Conservation (phyloP, 306 rosid species). For the Casuarina glauca region DNA sequence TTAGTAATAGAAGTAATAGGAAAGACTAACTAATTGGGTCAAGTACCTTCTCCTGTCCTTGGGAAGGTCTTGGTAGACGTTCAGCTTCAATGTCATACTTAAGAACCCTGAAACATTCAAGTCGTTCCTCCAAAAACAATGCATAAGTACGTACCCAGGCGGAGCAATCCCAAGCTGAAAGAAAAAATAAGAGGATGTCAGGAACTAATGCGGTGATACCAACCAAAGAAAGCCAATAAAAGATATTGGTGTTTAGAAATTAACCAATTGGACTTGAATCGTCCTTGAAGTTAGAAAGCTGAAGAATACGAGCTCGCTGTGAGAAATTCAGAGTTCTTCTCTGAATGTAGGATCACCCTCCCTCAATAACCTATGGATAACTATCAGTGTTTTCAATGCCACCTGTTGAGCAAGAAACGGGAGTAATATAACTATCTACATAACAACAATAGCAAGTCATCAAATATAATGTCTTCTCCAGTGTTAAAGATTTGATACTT, state of each 20-base stretch:
- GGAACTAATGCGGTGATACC: not conserved
- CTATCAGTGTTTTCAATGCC: constrained; percentile 86
- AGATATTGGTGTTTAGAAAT: constrained; percentile 29
- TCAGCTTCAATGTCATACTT: constrained; percentile 98
- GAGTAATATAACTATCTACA: constrained; percentile 3
- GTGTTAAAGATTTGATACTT: not conserved
- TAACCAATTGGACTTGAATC: constrained; percentile 97
- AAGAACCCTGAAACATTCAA: constrained; percentile 86
- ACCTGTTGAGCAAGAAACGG: constrained; percentile 57
- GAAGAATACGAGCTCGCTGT: constrained; percentile 82
- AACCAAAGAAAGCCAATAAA: constrained; percentile 15
- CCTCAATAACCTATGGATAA: constrained; percentile 88
- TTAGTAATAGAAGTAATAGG: not conserved
- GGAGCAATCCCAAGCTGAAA: constrained; percentile 99
- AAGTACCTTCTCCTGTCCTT: constrained; percentile 86
- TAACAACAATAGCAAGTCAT: constrained; percentile 4
- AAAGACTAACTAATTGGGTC: not conserved
- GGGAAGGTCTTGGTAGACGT: constrained; percentile 89
- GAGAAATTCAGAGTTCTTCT: constrained; percentile 93
- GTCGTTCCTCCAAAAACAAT: constrained; percentile 96
- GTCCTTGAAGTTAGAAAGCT: constrained; percentile 94
- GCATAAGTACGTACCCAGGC: constrained; percentile 99
- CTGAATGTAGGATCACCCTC: constrained; percentile 97
- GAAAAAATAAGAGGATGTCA: constrained; percentile 1
- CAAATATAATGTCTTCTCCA: not conserved